These are phyloP conservation scores for Geranomyces michiganensis DNA, from an alignment of 192 early-diverging fungal species.

Conservation along the genomic window DNA sequence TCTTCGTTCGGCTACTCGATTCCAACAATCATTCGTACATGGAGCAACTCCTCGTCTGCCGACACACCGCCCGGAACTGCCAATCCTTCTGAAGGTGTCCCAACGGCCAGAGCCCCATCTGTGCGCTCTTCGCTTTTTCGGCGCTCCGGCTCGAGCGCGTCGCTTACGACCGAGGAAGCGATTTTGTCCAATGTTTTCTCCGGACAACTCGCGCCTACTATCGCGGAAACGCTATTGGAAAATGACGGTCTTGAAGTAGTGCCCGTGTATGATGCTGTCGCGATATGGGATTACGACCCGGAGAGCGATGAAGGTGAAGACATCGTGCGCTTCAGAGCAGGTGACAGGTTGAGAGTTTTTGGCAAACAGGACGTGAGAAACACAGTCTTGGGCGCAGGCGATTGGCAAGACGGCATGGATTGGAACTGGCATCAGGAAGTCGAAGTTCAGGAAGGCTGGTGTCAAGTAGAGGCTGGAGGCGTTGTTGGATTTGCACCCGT, in stretches of 20 bases:
- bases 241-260: constrained; percentile 29
- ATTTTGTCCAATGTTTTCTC: constrained; percentile 29
- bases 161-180: constrained; percentile 26
- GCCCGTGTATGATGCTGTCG: constrained; percentile 27
- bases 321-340: constrained; percentile 6
- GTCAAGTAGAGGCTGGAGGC: constrained; percentile 22
- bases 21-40: neutral
- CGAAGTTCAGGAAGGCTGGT: constrained; percentile 31
- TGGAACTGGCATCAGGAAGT: constrained; percentile 29
- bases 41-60: neutral
- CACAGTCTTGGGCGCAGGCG: constrained; percentile 12
- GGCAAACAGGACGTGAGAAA: constrained; percentile 26
- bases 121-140: constrained; percentile 20
- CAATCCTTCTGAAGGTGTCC: neutral
- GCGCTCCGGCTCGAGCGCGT: neutral
- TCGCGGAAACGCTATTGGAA: constrained; percentile 25
- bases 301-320: constrained; percentile 15
- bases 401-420: constrained; percentile 10
- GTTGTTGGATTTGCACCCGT: constrained; percentile 31
- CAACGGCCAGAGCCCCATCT: neutral
- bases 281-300: constrained; percentile 23
- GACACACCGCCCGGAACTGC: neutral
- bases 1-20: constrained; percentile 3
- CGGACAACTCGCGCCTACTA: constrained; percentile 2
- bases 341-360: constrained; percentile 23